These are phyloP conservation scores for Botrytis pseudocinerea DNA, from an alignment of 2,329 filamentous ascomycete genomes.

Conservation along the genomic window DNA sequence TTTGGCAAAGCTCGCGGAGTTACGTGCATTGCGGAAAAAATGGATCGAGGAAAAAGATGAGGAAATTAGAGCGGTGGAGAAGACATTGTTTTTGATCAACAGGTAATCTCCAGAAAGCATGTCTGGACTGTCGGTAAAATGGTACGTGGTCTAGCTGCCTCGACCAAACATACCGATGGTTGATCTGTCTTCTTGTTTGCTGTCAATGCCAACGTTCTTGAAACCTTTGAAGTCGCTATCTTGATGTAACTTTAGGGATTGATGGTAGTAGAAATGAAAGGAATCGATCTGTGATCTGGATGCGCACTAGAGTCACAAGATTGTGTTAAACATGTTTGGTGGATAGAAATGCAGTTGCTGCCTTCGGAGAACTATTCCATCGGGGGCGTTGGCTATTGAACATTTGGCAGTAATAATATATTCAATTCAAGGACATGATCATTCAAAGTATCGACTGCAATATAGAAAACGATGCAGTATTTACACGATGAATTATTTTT, in stretches of 20 bases:
- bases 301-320: neutral
- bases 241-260: neutral
- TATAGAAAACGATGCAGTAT: neutral
- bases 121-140: no score
- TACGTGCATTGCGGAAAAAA: neutral
- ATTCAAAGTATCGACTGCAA: neutral
- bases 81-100: neutral
- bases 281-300: neutral
- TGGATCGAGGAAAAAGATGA: neutral
- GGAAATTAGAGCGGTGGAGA: neutral
- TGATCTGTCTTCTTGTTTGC: no score
- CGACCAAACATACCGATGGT: no score
- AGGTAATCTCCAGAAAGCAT: no score
- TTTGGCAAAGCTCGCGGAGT: neutral
- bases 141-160: no score
- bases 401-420: neutral
- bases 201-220: no score
- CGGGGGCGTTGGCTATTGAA: neutral
- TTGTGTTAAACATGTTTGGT: neutral
- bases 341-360: neutral
- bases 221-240: no score
- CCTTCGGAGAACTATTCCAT: neutral
- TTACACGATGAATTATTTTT: neutral
- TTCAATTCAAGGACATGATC: neutral
- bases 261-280: neutral